Evolutionary conservation across 331 rosid genomes (phyloP).

Genomic region (Pyrus hybrid): DNA sequence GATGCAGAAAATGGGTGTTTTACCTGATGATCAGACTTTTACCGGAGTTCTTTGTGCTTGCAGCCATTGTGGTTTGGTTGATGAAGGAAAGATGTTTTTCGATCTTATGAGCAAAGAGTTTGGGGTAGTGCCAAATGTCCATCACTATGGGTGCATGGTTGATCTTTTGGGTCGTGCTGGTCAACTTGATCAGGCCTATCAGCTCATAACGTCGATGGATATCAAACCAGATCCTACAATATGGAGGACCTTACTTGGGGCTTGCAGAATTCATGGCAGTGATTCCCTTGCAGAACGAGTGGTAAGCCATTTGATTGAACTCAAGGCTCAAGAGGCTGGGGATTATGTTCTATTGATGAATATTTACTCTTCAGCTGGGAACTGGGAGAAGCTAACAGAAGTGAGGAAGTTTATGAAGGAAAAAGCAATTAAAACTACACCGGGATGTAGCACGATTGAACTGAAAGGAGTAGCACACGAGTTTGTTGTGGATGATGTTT

Average conservation of each 20-base stretch:
- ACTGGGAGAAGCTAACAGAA: slow-evolving; percentile 76
- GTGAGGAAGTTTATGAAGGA: slow-evolving; percentile 64
- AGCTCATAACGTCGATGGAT: slow-evolving; percentile 54
- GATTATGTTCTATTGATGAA: slow-evolving; percentile 73
- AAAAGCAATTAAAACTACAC: slow-evolving; percentile 55
- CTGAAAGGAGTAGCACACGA: slow-evolving; percentile 60
- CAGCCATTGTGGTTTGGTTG: slow-evolving; percentile 72
- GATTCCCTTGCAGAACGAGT: slow-evolving; percentile 63
- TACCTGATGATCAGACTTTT: slow-evolving; percentile 67
- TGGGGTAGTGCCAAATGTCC: slow-evolving; percentile 45
- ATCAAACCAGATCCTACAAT: slow-evolving; percentile 58
- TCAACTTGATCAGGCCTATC: slow-evolving; percentile 62
- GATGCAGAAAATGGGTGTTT: slow-evolving; percentile 54
- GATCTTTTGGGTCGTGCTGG: slow-evolving; percentile 86
- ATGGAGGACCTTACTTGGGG: slow-evolving; percentile 84
- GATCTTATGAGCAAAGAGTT: slow-evolving; percentile 53
- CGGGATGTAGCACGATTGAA: slow-evolving; percentile 80
- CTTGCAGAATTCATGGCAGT: slow-evolving; percentile 65
- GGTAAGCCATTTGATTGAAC: slow-evolving; percentile 61
- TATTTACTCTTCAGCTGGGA: slow-evolving; percentile 73
- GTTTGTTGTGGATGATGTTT: slow-evolving; percentile 64
- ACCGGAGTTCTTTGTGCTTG: slow-evolving; percentile 86
- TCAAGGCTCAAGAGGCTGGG: slow-evolving; percentile 79
- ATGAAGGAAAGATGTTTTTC: slow-evolving; percentile 53
- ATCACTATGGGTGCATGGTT: slow-evolving; percentile 86